Percentiles rank a stretch among this genome's conserved stretches.
Conservation (phyloP, 225 moss, liverwort and hornwort species). For the Polytrichum commune region DNA sequence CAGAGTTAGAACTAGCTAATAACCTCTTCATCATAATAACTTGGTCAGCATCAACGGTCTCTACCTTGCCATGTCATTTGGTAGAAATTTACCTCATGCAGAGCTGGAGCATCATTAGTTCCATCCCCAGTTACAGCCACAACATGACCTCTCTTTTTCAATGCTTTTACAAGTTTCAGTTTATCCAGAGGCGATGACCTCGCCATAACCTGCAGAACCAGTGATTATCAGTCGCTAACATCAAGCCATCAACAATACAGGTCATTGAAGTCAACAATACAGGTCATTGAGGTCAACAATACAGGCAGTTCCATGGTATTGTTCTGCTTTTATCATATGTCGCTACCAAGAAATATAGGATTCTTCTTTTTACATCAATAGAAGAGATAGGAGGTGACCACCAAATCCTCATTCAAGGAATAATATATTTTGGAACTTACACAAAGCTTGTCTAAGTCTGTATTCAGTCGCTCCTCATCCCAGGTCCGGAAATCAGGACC, state of each 20-base stretch:
- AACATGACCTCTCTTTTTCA: conserved; percentile 42
- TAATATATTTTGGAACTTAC: conserved; percentile 10
- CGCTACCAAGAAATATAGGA: too few relatives aligned
- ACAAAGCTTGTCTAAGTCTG: conserved; percentile 21
- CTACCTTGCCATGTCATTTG: background rate
- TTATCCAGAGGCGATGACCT: conserved; percentile 66
- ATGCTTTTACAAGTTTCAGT: conserved; percentile 42
- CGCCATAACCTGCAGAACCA: conserved; percentile 47
- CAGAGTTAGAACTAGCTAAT: background rate
- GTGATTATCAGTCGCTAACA: too few relatives aligned
- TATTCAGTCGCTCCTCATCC: conserved; percentile 9
- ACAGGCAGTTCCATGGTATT: too few relatives aligned
- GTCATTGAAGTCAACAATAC: background rate
- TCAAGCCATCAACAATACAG: background rate
- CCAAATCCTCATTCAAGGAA: too few relatives aligned
- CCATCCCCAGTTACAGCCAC: conserved; percentile 71
- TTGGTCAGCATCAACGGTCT: background rate
- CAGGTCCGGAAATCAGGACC: conserved; percentile 34
- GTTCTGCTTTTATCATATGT: too few relatives aligned
- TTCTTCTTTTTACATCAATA: too few relatives aligned
- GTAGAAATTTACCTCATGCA: conserved; percentile 39
- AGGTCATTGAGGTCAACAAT: background rate
- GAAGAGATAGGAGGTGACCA: too few relatives aligned
- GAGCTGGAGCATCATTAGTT: conserved; percentile 68
- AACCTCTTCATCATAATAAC: background rate